phyloP scores from a whole-genome alignment of 306 rosid species.

The Citrullus colocynthis region DNA sequence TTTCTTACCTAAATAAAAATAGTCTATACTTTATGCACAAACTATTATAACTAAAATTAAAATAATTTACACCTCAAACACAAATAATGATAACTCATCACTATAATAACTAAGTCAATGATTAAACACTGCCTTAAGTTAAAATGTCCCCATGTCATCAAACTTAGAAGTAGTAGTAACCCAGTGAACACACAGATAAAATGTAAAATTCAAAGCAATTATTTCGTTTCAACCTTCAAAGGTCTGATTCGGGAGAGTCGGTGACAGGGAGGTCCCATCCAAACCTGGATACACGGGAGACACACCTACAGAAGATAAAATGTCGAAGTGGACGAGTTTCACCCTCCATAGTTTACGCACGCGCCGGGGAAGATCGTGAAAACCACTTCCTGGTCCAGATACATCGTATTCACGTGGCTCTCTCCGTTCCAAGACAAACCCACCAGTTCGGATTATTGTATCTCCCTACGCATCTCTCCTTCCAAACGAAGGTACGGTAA shows the following conservation, averaged over 20 bases:
- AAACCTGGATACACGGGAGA: neutral
- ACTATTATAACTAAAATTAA: no score
- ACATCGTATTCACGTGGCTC: constrained; percentile 33
- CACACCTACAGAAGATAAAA: neutral
- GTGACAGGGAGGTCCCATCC: constrained; percentile 4
- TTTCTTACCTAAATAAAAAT: no score
- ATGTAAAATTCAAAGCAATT: constrained; percentile 1
- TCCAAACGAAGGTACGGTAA: neutral
- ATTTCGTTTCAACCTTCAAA: neutral
- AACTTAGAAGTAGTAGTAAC: no score
- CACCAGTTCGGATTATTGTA: neutral
- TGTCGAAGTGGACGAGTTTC: neutral
- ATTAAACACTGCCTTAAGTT: no score
- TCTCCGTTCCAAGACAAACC: constrained; percentile 19
- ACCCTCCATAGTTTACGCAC: constrained; percentile 8
- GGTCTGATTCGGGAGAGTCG: neutral
- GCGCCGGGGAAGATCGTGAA: constrained; percentile 7
- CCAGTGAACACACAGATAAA: neutral
- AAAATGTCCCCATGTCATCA: no score
- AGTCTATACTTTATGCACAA: no score
- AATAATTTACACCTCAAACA: no score
- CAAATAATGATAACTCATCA: no score
- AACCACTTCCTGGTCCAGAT: neutral
- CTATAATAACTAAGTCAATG: no score
- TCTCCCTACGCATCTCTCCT: neutral